These are phyloP conservation scores for Tylopilus orsonianus DNA, from an alignment of 1,284 basidiomycete genomes.

Conservation along the genomic window DNA sequence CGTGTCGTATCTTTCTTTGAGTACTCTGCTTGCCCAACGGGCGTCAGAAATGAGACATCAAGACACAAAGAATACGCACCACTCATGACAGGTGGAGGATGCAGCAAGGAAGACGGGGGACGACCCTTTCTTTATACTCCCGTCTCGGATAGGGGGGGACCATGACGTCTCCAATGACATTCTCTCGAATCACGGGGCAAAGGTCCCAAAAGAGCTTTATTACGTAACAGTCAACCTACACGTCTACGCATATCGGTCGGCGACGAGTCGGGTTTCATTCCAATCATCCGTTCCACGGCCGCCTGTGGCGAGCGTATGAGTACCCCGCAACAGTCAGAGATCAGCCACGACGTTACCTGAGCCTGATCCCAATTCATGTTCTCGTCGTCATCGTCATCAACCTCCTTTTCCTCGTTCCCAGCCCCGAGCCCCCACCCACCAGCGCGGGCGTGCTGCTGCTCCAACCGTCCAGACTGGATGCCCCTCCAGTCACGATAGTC, in stretches of 20 bases:
- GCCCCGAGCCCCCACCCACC: constrained; percentile 70
- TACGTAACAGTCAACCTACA: constrained; percentile 17
- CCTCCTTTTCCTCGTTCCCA: constrained; percentile 48
- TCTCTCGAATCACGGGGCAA: constrained; percentile 15
- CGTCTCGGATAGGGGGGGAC: constrained; percentile 21
- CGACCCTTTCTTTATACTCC: constrained; percentile 1
- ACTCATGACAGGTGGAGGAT: constrained; percentile 18
- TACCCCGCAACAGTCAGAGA: background rate
- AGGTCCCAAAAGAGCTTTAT: constrained; percentile 11
- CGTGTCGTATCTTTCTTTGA: constrained; percentile 40
- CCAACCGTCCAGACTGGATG: constrained; percentile 12
- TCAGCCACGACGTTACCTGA: constrained; percentile 41
- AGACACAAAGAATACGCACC: constrained; percentile 18
- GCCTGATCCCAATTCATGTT: constrained; percentile 66
- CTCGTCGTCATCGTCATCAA: constrained; percentile 41
- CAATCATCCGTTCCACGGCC: constrained; percentile 64
- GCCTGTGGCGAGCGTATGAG: constrained; percentile 37
- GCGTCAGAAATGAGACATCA: background rate
- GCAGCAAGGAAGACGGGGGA: background rate
- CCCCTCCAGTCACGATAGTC: constrained; percentile 29
- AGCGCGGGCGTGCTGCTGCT: constrained; percentile 39
- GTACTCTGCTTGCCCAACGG: constrained; percentile 21
- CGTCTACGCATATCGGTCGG: constrained; percentile 30
- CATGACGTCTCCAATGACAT: constrained; percentile 16
- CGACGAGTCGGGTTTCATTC: constrained; percentile 45